Percentiles rank a stretch among this genome's conserved stretches.
These are phyloP conservation scores for Mytilinidion resinicola DNA, from an alignment of 495 filamentous ascomycete genomes.

Conservation along the genomic window DNA sequence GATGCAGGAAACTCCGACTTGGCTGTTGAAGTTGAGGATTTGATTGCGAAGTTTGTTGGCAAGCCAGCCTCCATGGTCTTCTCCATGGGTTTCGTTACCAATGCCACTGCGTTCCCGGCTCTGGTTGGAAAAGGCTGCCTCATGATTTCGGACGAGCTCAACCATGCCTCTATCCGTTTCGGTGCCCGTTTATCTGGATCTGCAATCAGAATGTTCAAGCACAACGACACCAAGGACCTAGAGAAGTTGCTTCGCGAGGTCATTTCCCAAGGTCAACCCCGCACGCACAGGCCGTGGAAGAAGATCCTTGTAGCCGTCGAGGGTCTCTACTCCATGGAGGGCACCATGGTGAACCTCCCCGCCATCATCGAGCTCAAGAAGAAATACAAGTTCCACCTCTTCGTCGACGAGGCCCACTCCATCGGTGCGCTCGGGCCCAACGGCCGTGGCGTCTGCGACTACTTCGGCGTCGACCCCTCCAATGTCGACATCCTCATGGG, in stretches of 20 bases:
- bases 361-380: slow-evolving; percentile 77
- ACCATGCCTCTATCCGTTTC: slow-evolving; percentile 94
- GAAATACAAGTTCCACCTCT: slow-evolving; percentile 94
- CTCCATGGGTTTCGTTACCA: slow-evolving; percentile 97
- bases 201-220: slow-evolving; percentile 91
- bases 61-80: slow-evolving; percentile 94
- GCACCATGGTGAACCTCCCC: slow-evolving; percentile 94
- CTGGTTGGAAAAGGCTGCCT: slow-evolving; percentile 86
- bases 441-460: slow-evolving; percentile 93
- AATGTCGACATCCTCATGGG: slow-evolving; percentile 97
- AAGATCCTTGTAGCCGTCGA: slow-evolving; percentile 97
- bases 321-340: slow-evolving; percentile 98
- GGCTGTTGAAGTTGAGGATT: slow-evolving; percentile 77
- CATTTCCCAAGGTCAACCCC: slow-evolving; percentile 92
- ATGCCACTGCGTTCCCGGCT: slow-evolving; percentile 82
- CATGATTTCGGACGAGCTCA: slow-evolving; percentile 93
- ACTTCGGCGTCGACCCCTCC: slow-evolving; percentile 80
- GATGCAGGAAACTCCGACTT: slow-evolving; percentile 87
- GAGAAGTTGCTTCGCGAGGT: slow-evolving; percentile 79
- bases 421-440: slow-evolving; percentile 84
- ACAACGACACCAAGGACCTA: slow-evolving; percentile 88
- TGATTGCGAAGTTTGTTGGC: slow-evolving; percentile 85
- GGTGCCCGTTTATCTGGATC: slow-evolving; percentile 90
- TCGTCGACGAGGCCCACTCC: slow-evolving; percentile 94
- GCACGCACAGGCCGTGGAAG: slow-evolving; percentile 96